Evolutionary conservation across 257 asterid genomes (phyloP).

Genomic region (Fraxinus americana): DNA sequence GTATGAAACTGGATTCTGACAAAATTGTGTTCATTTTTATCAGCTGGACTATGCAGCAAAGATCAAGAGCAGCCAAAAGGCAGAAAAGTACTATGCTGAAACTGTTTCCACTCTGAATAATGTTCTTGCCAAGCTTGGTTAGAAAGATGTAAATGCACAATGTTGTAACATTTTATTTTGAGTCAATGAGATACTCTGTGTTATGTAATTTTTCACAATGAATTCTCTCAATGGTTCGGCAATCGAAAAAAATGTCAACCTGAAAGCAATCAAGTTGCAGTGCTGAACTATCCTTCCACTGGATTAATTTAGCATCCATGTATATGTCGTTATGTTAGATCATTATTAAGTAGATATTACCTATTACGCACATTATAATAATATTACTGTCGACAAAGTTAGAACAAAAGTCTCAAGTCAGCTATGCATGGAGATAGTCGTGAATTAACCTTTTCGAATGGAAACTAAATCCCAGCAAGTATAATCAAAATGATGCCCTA

Average conservation of each 20-base stretch:
- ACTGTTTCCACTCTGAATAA: slow-evolving; percentile 68
- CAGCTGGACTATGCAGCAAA: slow-evolving; percentile 96
- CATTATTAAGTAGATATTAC: background rate
- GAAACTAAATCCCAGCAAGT: too few species aligned
- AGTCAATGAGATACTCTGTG: slow-evolving; percentile 28
- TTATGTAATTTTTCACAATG: slow-evolving; percentile 23
- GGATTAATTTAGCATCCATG: background rate
- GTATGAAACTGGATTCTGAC: background rate
- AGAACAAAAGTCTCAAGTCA: background rate
- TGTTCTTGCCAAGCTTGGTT: slow-evolving; percentile 82
- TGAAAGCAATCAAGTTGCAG: background rate
- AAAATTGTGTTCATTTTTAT: slow-evolving; percentile 14
- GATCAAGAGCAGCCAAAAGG: slow-evolving; percentile 70
- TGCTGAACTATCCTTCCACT: background rate
- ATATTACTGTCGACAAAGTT: background rate
- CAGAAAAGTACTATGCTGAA: slow-evolving; percentile 81
- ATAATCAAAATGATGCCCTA: too few species aligned
- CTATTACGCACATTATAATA: background rate
- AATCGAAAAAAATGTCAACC: background rate
- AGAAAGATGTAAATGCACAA: slow-evolving; percentile 33
- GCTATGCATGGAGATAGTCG: too few species aligned
- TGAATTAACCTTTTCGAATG: too few species aligned
- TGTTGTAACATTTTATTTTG: slow-evolving; percentile 31
- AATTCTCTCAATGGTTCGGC: background rate
- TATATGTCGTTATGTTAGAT: background rate